These are phyloP conservation scores for Casaregolazyma suthepensis DNA, from an alignment of 1,139 yeast genomes.

Conservation along the genomic window DNA sequence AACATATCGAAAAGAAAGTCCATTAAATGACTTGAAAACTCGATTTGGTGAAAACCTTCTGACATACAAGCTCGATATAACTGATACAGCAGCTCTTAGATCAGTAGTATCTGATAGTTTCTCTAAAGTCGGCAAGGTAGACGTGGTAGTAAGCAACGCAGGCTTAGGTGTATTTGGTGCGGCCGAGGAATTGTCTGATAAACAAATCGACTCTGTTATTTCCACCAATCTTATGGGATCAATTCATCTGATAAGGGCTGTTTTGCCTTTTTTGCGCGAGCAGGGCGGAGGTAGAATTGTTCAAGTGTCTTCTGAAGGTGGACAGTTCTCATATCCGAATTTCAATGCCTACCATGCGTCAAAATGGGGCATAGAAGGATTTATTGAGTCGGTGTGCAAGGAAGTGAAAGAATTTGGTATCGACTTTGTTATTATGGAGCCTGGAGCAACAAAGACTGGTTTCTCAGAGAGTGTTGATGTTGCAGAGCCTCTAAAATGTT, in stretches of 20 bases:
- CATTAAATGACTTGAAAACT: background rate
- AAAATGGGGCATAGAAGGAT: background rate
- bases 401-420: background rate
- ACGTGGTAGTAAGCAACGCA: background rate
- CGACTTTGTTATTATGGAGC: background rate
- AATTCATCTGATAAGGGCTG: background rate
- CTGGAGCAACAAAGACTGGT: background rate
- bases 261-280: background rate
- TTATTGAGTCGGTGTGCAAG: background rate
- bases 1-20: background rate
- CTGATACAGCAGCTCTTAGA: background rate
- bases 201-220: background rate
- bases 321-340: background rate
- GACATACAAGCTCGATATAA: background rate
- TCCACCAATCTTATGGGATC: background rate
- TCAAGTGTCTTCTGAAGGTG: background rate
- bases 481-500: background rate
- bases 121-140: background rate
- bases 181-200: background rate
- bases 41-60: background rate
- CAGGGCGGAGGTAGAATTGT: background rate
- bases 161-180: background rate
- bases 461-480: background rate
- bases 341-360: background rate
- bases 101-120: background rate